These are phyloP conservation scores for Kalanchoe fedtschenkoi DNA, from an alignment of 164 flowering plant species.

Conservation along the genomic window DNA sequence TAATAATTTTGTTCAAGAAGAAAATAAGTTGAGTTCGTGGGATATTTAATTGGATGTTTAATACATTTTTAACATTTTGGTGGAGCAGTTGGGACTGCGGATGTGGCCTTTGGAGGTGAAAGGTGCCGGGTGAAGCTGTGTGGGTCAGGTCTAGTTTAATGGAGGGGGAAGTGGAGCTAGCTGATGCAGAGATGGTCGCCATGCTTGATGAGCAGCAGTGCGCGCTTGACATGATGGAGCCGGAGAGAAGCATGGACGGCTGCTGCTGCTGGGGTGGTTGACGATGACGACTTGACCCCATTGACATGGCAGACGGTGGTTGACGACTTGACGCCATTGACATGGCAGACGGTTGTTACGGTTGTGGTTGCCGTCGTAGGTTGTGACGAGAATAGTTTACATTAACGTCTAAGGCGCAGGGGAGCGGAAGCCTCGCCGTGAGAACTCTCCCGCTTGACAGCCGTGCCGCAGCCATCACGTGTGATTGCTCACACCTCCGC, in stretches of 20 bases:
- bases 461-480: background rate
- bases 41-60: no score
- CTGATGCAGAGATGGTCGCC: conserved; percentile 52
- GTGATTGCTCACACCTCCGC: background rate
- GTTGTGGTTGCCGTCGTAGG: conserved; percentile 35
- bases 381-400: conserved; percentile 22
- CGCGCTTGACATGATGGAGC: conserved; percentile 26
- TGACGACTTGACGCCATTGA: conserved; percentile 38
- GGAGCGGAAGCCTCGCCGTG: no score
- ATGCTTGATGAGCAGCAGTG: conserved; percentile 32
- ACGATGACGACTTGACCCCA: no score
- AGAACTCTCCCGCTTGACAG: no score
- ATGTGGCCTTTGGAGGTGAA: background rate
- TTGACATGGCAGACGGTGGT: no score
- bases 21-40: no score
- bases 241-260: conserved; percentile 32
- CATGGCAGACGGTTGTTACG: conserved; percentile 32
- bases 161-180: conserved; percentile 60
- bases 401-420: no score
- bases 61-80: no score
- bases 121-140: background rate
- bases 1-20: no score
- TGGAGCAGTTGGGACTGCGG: conserved; percentile 14
- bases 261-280: conserved; percentile 30
- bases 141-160: conserved; percentile 48